Percentiles rank a stretch among this genome's conserved stretches.
phyloP scores from a whole-genome alignment of 1,139 yeast species.

The Meyerozyma elateridarum region DNA sequence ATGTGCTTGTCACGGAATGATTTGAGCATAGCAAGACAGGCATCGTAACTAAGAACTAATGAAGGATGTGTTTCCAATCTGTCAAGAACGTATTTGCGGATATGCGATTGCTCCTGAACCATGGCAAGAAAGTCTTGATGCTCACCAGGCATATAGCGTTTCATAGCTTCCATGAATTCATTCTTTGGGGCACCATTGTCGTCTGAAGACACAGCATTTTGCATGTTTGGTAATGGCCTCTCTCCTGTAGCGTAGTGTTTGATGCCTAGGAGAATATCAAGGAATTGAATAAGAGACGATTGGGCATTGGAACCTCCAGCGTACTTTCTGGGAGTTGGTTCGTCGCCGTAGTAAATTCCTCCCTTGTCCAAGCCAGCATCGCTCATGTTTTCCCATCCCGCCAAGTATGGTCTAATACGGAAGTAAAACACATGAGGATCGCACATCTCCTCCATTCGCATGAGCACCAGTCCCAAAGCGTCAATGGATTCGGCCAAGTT shows the following conservation, averaged over 20 bases:
- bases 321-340: constrained; percentile 50
- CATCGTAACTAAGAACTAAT: constrained; percentile 73
- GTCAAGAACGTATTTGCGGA: constrained; percentile 58
- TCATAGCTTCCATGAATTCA: constrained; percentile 79
- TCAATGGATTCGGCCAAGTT: constrained; percentile 73
- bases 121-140: constrained; percentile 71
- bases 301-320: constrained; percentile 96
- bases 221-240: constrained; percentile 34
- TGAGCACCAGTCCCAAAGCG: constrained; percentile 64
- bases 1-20: constrained; percentile 89
- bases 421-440: constrained; percentile 90
- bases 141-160: constrained; percentile 81
- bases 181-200: constrained; percentile 21
- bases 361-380: constrained; percentile 73
- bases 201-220: constrained; percentile 5
- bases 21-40: constrained; percentile 85
- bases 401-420: constrained; percentile 81
- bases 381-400: constrained; percentile 93
- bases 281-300: constrained; percentile 79
- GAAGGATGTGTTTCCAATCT: constrained; percentile 43
- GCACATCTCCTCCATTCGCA: constrained; percentile 90
- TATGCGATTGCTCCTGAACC: constrained; percentile 50
- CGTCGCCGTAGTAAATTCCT: constrained; percentile 77
- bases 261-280: constrained; percentile 72
- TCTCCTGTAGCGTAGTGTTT: constrained; percentile 78